Evolutionary conservation across 805 yeast genomes (phyloP).

Genomic region (Zygosaccharomyces pseudorouxii): DNA sequence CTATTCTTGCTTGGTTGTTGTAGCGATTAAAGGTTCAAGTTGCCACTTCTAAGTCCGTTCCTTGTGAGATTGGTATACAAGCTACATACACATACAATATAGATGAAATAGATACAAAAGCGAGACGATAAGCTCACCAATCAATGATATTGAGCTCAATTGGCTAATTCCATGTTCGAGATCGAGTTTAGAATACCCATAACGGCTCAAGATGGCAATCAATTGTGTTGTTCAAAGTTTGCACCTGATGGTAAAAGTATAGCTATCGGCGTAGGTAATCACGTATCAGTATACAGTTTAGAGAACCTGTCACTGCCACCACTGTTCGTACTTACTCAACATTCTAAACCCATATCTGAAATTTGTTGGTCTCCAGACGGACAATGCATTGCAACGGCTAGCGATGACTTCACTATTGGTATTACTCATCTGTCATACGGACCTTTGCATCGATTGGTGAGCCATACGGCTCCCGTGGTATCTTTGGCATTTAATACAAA

Average conservation of each 20-base stretch:
- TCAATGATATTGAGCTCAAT: neutral
- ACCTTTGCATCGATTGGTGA: constrained; percentile 44
- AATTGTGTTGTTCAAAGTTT: constrained; percentile 46
- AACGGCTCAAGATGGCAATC: constrained; percentile 2
- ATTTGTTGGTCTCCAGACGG: constrained; percentile 75
- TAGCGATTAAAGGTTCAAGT: constrained; percentile 1
- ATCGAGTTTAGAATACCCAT: constrained; percentile 7
- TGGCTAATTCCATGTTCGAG: constrained; percentile 8
- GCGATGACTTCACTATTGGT: constrained; percentile 78
- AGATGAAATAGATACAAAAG: neutral
- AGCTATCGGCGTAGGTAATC: constrained; percentile 58
- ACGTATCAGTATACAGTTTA: constrained; percentile 55
- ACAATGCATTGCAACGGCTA: constrained; percentile 69
- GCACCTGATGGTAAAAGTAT: constrained; percentile 56
- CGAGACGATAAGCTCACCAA: neutral
- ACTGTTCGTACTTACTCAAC: constrained; percentile 19
- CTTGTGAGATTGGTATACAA: neutral
- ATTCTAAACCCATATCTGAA: constrained; percentile 67
- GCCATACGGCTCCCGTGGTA: constrained; percentile 84
- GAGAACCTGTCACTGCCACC: constrained; percentile 33
- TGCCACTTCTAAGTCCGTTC: constrained; percentile 4
- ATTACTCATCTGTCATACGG: constrained; percentile 60
- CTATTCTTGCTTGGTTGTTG: neutral
- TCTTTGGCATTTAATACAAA: constrained; percentile 62
- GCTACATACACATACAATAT: neutral